A percentile compares a stretch with the other conserved stretches of the same genome.
Conservation (phyloP, 768 basidiomycete species). For the Serpula lacrymans region DNA sequence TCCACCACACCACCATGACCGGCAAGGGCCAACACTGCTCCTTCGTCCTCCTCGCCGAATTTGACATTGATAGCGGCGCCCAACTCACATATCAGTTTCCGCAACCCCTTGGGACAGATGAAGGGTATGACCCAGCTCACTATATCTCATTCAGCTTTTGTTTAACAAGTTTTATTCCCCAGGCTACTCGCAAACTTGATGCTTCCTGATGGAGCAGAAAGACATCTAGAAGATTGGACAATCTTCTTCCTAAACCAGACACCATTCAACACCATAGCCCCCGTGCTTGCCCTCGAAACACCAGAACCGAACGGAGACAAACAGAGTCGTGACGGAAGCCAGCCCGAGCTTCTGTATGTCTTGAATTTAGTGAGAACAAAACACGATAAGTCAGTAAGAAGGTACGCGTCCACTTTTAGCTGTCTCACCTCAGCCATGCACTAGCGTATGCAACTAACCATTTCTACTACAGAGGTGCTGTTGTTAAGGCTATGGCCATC, state of each 20-base stretch:
- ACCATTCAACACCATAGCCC: slow-evolving; percentile 79
- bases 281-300: slow-evolving; percentile 72
- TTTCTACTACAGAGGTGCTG: slow-evolving; percentile 65
- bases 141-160: background rate
- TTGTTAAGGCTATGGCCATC: slow-evolving; percentile 92
- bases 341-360: slow-evolving; percentile 73
- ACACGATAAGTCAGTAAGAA: slow-evolving; percentile 77
- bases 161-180: slow-evolving; percentile 1
- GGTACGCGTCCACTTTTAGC: slow-evolving; percentile 42
- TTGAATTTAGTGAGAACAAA: slow-evolving; percentile 90
- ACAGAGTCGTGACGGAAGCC: slow-evolving; percentile 21
- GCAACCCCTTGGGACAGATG: slow-evolving; percentile 89
- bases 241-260: slow-evolving; percentile 98
- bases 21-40: slow-evolving; percentile 76
- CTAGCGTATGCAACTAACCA: background rate
- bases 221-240: slow-evolving; percentile 95
- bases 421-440: slow-evolving; percentile 9
- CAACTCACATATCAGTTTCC: slow-evolving; percentile 96
- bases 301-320: slow-evolving; percentile 29
- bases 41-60: slow-evolving; percentile 96
- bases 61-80: slow-evolving; percentile 94
- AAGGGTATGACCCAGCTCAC: slow-evolving; percentile 54
- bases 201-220: slow-evolving; percentile 97
- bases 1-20: slow-evolving; percentile 39
- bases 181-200: slow-evolving; percentile 95